phyloP scores from a whole-genome alignment of 2,329 filamentous ascomycete species.

The Endoconidiophora polonica region DNA sequence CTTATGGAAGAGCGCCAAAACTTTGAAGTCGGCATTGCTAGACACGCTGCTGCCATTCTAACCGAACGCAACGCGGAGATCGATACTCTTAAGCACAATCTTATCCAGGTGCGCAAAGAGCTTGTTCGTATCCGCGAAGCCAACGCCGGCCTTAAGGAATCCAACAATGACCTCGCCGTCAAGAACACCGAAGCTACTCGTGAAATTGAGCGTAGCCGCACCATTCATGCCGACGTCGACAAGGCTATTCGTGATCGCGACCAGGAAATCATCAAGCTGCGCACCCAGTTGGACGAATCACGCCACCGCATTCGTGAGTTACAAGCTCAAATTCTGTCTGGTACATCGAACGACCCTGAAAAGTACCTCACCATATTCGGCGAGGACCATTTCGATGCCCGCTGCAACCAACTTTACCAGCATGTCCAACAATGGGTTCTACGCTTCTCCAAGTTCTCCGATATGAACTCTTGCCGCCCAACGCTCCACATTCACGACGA shows the following conservation, averaged over 20 bases:
- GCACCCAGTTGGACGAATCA: slow-evolving; percentile 59
- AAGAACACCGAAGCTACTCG: slow-evolving; percentile 48
- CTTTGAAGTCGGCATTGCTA: slow-evolving; percentile 48
- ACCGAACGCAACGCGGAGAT: slow-evolving; percentile 79
- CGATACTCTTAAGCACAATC: slow-evolving; percentile 58
- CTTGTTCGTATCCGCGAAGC: slow-evolving; percentile 64
- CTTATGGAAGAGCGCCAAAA: slow-evolving; percentile 56
- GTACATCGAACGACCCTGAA: slow-evolving; percentile 23
- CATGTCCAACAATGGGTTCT: slow-evolving; percentile 96
- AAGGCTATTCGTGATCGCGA: slow-evolving; percentile 66
- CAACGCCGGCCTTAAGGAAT: slow-evolving; percentile 62
- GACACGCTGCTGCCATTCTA: slow-evolving; percentile 52
- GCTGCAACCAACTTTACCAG: slow-evolving; percentile 86
- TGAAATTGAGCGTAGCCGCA: slow-evolving; percentile 53
- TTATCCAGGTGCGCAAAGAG: slow-evolving; percentile 69
- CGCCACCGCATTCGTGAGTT: slow-evolving; percentile 40
- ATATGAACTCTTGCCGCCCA: slow-evolving; percentile 71
- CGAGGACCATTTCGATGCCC: slow-evolving; percentile 88
- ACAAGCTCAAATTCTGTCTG: slow-evolving; percentile 36
- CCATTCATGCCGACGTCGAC: slow-evolving; percentile 38
- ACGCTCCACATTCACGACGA: slow-evolving; percentile 78
- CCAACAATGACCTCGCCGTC: slow-evolving; percentile 58
- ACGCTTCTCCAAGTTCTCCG: slow-evolving; percentile 94
- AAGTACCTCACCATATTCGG: slow-evolving; percentile 66
- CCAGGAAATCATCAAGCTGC: slow-evolving; percentile 62